Evolutionary conservation across 768 basidiomycete species (phyloP).

Genomic region (Boletus subparvulus): DNA sequence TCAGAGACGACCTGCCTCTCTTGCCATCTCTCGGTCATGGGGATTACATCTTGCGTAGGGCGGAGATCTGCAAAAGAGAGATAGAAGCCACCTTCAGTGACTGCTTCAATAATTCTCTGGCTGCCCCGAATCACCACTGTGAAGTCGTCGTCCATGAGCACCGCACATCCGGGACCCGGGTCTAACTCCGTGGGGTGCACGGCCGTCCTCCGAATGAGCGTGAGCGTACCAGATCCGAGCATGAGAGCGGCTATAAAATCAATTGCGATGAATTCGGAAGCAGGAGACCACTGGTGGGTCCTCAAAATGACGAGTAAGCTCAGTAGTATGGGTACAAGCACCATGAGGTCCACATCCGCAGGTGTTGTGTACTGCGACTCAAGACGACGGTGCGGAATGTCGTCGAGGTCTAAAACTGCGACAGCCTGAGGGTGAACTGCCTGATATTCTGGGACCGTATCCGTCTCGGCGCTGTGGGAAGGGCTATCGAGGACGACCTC

Average conservation of each 20-base stretch:
- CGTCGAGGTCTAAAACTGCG: constrained; percentile 12
- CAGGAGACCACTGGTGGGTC: constrained; percentile 7
- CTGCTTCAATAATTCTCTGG: constrained; percentile 15
- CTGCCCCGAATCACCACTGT: constrained; percentile 15
- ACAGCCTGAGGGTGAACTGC: constrained; percentile 1
- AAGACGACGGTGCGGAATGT: background rate
- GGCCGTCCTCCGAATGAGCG: constrained; percentile 10
- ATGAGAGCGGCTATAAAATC: constrained; percentile 14
- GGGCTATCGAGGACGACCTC: background rate
- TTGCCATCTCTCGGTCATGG: constrained; percentile 1
- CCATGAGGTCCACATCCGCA: constrained; percentile 12
- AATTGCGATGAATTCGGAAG: background rate
- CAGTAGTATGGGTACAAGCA: constrained; percentile 14
- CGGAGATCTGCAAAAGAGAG: constrained; percentile 10
- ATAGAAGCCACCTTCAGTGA: constrained; percentile 22
- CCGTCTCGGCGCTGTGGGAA: background rate
- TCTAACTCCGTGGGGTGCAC: constrained; percentile 7
- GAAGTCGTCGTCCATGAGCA: constrained; percentile 21
- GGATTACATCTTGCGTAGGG: background rate
- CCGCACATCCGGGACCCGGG: constrained; percentile 13
- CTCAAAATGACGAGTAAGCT: constrained; percentile 7
- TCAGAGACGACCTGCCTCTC: constrained; percentile 10
- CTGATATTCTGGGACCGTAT: background rate
- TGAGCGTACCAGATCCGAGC: constrained; percentile 19
- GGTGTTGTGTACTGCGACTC: constrained; percentile 12